phyloP scores from a whole-genome alignment of 2,329 filamentous ascomycete species.

The Aspergillus pseudotamarii region DNA sequence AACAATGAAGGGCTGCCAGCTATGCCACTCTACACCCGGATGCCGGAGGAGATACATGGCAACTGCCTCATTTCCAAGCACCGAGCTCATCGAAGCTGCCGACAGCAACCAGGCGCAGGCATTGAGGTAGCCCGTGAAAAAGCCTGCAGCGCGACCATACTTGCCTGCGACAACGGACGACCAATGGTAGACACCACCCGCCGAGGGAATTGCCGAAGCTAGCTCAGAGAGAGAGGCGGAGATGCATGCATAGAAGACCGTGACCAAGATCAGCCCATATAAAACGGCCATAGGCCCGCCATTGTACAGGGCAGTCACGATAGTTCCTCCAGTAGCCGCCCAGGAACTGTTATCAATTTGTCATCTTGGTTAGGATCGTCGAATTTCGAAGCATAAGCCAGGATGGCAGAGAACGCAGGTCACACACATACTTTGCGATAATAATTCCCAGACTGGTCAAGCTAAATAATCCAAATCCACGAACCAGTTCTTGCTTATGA shows the following conservation, averaged over 20 bases:
- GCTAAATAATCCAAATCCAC: constrained; percentile 60
- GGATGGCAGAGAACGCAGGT: too few relatives aligned
- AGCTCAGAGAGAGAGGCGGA: constrained; percentile 61
- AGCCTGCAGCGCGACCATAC: constrained; percentile 50
- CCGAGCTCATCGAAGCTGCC: constrained; percentile 34
- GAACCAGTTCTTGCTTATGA: constrained; percentile 60
- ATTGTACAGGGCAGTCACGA: constrained; percentile 58
- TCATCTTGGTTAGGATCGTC: background rate
- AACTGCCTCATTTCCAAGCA: constrained; percentile 35
- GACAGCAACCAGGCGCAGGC: constrained; percentile 37
- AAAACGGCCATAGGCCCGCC: constrained; percentile 62
- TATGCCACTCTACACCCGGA: constrained; percentile 25
- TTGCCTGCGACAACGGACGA: constrained; percentile 55
- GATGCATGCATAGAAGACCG: constrained; percentile 56
- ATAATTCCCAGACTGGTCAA: constrained; percentile 61
- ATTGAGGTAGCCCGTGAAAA: constrained; percentile 42
- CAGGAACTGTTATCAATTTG: constrained; percentile 49
- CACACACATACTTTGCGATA: constrained; percentile 43
- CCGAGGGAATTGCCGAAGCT: constrained; percentile 59
- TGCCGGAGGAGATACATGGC: constrained; percentile 35
- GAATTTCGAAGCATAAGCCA: background rate
- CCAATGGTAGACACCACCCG: constrained; percentile 59
- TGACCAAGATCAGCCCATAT: constrained; percentile 55
- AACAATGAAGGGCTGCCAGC: constrained; percentile 36
- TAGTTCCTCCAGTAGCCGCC: constrained; percentile 61